Evolutionary conservation across 2,329 filamentous ascomycete genomes (phyloP), one percentile per base, ranked within the genome.

Genomic region (Camillea tinctor): DNA sequence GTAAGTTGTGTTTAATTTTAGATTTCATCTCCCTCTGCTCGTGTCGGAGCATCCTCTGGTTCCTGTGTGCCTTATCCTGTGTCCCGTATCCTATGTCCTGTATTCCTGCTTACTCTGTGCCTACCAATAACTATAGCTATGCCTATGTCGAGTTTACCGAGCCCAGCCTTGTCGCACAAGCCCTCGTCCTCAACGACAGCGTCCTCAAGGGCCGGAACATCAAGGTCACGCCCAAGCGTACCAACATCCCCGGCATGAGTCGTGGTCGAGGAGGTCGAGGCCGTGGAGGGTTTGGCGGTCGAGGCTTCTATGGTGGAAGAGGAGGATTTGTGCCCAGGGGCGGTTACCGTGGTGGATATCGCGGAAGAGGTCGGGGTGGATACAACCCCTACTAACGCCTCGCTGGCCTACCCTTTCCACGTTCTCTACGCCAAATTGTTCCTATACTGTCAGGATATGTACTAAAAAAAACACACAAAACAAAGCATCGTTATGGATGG

Each of bases 61-160:
- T 50, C 44, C 20, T 2, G 8, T 8, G 19, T 19, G 15, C 6
- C 23, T 19, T 21, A 36, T 26, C 23, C 4, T 13, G 23, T 22
- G 8, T n/a, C 5, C 23, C n/a, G 23, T 17, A 58, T 22, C 48
- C n/a, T n/a, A 13, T 20, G 21, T 56, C 36, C 50, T 24, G 51
- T 19, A 23, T 50, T 3, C 6, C 2, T 23, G 30, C 64, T 66
- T 22, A 66, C 36, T 11, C 55, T 13, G 36, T 56, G 13, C n/a
- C 49, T 30, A 30, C 26, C 26, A 30, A 30, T 30, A 30, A 30
- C n/a, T 67, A 58, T 77, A 97, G 93, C 66, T 99, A 99, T 80
- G 95, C 95, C 73, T 99, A 99, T 79, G 95, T 99, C 71, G 95
- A 99, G 79, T 99, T 99, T 74, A 90, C 92, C 62, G 95, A 98